A percentile compares a stretch with the other conserved stretches of the same genome.
Evolutionary conservation across 2,329 filamentous ascomycete species (phyloP).

Genomic region (Stemphylium vesicarium): DNA sequence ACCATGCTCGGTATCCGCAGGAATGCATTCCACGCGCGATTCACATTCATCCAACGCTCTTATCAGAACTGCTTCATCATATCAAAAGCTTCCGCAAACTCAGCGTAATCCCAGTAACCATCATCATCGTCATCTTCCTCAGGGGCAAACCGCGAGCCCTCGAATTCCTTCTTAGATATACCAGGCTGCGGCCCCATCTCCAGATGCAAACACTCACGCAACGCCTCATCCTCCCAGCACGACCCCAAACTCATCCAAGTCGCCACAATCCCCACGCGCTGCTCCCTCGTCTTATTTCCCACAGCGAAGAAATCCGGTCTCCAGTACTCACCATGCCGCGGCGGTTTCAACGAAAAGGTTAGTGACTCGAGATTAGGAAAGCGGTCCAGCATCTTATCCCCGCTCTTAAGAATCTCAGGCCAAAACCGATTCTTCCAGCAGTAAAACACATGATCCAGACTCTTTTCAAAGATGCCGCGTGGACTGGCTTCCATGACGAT

Average conservation of each 20-base stretch:
- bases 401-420: constrained; percentile 31
- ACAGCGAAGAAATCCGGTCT: constrained; percentile 34
- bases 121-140: constrained; percentile 31
- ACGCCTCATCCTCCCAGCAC: constrained; percentile 26
- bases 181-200: constrained; percentile 28
- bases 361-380: constrained; percentile 35
- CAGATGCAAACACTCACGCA: constrained; percentile 32
- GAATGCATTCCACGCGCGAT: too few relatives aligned
- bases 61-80: constrained; percentile 12
- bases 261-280: constrained; percentile 34
- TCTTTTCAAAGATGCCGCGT: constrained; percentile 26
- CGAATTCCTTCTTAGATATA: constrained; percentile 22
- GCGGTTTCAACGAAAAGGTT: constrained; percentile 33
- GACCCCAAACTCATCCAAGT: constrained; percentile 34
- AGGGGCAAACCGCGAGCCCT: constrained; percentile 28
- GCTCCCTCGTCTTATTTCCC: constrained; percentile 33
- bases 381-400: constrained; percentile 22
- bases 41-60: too few relatives aligned
- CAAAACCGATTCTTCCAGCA: constrained; percentile 40
- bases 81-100: constrained; percentile 35
- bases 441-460: constrained; percentile 34
- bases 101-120: constrained; percentile 32
- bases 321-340: constrained; percentile 21
- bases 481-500: constrained; percentile 31
- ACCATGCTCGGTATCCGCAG: too few relatives aligned